These are phyloP conservation scores for Helichrysum umbraculigerum DNA, from an alignment of 129 eudicot genomes.

Conservation along the genomic window DNA sequence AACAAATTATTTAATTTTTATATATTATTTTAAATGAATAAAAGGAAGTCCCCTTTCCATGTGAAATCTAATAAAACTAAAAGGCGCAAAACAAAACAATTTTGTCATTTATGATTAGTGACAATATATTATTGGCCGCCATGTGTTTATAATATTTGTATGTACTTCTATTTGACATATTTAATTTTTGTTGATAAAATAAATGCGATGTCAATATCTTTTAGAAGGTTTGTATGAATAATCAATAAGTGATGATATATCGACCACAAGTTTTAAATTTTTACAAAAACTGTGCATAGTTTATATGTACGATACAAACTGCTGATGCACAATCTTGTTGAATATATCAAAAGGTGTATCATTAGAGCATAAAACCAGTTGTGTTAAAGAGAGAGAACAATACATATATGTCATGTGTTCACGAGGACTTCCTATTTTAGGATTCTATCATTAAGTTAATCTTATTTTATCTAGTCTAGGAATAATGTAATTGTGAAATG, in stretches of 20 bases:
- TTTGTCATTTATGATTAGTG: conserved; percentile 21
- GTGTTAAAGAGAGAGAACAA: background rate
- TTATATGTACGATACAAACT: too few species aligned
- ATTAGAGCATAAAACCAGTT: too few species aligned
- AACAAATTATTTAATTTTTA: conserved; percentile 2
- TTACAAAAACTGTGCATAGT: too few species aligned
- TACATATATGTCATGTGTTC: background rate
- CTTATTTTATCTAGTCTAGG: background rate
- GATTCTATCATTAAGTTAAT: too few species aligned
- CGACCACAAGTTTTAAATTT: too few species aligned
- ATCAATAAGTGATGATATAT: too few species aligned
- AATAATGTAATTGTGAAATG: conserved; percentile 13
- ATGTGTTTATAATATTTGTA: conserved; percentile 18
- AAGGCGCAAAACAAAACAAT: conserved; percentile 20
- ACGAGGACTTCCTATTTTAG: too few species aligned
- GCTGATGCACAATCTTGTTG: too few species aligned
- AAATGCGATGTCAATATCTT: background rate
- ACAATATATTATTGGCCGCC: conserved; percentile 22
- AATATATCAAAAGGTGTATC: too few species aligned
- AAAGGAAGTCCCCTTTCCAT: conserved; percentile 34
- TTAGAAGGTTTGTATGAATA: background rate
- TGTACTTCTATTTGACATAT: background rate
- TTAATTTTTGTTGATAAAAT: background rate
- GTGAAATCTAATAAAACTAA: conserved; percentile 32
- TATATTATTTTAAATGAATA: background rate